Conservation (phyloP, 768 basidiomycete genomes). For the Fistulinella prunicolor region DNA sequence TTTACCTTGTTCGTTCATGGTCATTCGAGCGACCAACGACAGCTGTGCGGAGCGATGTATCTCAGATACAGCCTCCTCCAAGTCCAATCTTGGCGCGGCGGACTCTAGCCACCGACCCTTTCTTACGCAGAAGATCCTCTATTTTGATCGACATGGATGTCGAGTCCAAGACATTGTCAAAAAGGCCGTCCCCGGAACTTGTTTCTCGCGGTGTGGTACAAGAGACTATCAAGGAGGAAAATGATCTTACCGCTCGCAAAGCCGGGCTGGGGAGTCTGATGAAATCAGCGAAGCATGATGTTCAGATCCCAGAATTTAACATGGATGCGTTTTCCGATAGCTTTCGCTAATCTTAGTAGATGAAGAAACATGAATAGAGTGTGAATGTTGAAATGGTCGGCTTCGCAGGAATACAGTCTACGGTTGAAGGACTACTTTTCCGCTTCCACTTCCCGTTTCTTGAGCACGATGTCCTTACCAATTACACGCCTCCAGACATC, state of each 20-base stretch:
- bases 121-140: conserved; percentile 60
- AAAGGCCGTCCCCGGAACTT: conserved; percentile 47
- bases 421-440: conserved; percentile 38
- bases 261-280: conserved; percentile 80
- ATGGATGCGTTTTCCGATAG: conserved; percentile 67
- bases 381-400: conserved; percentile 2
- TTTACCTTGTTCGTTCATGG: conserved; percentile 89
- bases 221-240: conserved; percentile 44
- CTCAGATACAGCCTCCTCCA: conserved; percentile 26
- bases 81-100: conserved; percentile 46
- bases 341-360: conserved; percentile 7
- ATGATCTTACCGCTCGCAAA: conserved; percentile 61
- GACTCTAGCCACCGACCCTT: conserved; percentile 48
- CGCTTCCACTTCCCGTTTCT: conserved; percentile 78
- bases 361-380: conserved; percentile 1
- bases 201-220: conserved; percentile 16
- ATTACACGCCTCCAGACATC: conserved; percentile 92
- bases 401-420: conserved; percentile 13
- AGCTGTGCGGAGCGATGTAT: conserved; percentile 16
- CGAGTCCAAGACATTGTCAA: conserved; percentile 55
- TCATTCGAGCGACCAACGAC: conserved; percentile 80
- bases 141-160: conserved; percentile 92
- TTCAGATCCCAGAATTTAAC: conserved; percentile 83
- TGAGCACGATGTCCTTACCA: conserved; percentile 75
- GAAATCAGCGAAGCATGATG: conserved; percentile 88